Evolutionary conservation across 805 yeast species (phyloP).

Genomic region (Suhomyces emberorum): DNA sequence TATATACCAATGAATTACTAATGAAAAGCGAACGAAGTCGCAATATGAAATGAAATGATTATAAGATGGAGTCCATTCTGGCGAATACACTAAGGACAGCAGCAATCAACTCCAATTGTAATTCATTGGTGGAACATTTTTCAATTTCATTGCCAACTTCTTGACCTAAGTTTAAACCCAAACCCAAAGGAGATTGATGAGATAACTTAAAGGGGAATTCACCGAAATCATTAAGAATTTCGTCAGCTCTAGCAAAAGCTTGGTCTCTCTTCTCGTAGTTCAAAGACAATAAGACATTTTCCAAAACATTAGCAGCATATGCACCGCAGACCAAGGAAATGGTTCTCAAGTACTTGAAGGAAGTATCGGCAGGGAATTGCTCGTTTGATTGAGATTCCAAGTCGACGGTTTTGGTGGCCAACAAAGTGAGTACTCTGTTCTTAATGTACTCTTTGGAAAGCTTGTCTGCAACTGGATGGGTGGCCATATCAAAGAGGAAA

Average conservation of each 20-base stretch:
- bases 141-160: slow-evolving; percentile 55
- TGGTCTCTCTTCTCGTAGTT: slow-evolving; percentile 87
- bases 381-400: slow-evolving; percentile 43
- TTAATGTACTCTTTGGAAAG: slow-evolving; percentile 79
- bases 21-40: neutral
- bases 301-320: slow-evolving; percentile 94
- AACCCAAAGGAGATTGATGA: slow-evolving; percentile 60
- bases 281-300: slow-evolving; percentile 73
- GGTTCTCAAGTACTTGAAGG: slow-evolving; percentile 71
- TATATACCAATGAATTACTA: neutral
- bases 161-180: slow-evolving; percentile 66
- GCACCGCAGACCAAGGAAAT: slow-evolving; percentile 82
- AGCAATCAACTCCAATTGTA: slow-evolving; percentile 84
- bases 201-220: slow-evolving; percentile 73
- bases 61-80: slow-evolving; percentile 86
- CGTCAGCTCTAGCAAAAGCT: slow-evolving; percentile 94
- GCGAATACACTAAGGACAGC: slow-evolving; percentile 89
- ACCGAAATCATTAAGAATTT: slow-evolving; percentile 73
- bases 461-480: slow-evolving; percentile 91
- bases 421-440: slow-evolving; percentile 63
- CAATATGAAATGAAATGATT: slow-evolving; percentile 12
- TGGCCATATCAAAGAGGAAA: slow-evolving; percentile 95
- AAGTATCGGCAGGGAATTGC: slow-evolving; percentile 66
- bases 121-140: slow-evolving; percentile 46
- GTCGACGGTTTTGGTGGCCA: slow-evolving; percentile 69